Percentiles rank a stretch among this genome's conserved stretches.
phyloP scores from a whole-genome alignment of 2,329 filamentous ascomycete species.

The Ceratocystis cubensis region DNA sequence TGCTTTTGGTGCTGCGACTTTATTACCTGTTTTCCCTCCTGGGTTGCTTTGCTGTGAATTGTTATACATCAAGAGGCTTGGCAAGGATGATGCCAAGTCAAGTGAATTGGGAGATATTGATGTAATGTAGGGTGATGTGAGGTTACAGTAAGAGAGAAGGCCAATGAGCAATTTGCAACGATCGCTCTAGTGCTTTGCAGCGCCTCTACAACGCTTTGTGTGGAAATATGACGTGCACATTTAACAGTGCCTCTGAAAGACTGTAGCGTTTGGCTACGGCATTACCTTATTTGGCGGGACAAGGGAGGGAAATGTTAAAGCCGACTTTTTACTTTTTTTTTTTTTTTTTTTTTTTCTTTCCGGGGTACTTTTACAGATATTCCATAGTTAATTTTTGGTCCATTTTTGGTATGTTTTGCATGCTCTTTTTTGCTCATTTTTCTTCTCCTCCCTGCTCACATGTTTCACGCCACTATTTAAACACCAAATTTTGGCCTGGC shows the following conservation, averaged over 20 bases:
- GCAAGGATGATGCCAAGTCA: background rate
- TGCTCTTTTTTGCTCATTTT: too few species aligned
- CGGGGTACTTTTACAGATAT: too few species aligned
- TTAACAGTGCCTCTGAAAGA: background rate
- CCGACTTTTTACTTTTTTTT: background rate
- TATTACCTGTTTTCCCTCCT: background rate
- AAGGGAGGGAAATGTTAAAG: background rate
- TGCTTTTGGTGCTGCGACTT: background rate
- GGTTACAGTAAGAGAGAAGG: background rate
- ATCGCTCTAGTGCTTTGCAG: too few species aligned
- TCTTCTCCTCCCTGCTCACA: too few species aligned
- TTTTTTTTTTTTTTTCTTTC: background rate
- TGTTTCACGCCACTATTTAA: too few species aligned
- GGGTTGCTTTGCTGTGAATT: constrained; percentile 10
- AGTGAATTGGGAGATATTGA: background rate
- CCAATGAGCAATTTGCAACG: background rate
- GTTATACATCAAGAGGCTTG: constrained; percentile 8
- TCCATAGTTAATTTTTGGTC: too few species aligned
- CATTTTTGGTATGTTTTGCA: too few species aligned
- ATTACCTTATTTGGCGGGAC: background rate
- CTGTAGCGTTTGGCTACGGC: background rate
- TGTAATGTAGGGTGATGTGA: background rate
- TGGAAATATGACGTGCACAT: too few species aligned
- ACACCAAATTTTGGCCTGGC: too few species aligned
- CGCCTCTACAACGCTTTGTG: too few species aligned